Evolutionary conservation across 2,329 filamentous ascomycete genomes (phyloP), one percentile per base, ranked within the genome.

Genomic region (Trichophyton mentagrophytes): DNA sequence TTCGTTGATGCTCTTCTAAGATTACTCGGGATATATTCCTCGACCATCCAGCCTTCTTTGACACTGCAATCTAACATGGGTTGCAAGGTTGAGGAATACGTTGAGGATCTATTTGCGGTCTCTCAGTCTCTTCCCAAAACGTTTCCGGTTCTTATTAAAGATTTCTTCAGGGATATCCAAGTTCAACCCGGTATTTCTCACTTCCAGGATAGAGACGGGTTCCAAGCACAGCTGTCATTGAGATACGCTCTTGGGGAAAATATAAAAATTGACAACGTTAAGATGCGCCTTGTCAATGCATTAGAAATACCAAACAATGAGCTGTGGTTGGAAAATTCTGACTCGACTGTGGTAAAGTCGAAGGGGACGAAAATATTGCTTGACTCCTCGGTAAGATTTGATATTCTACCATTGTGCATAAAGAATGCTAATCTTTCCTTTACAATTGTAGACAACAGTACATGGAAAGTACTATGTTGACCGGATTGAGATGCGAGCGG

Each of bases 1-100:
- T 95, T 90, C 67, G 84, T 91, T 15, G 82, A 83, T 25, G 85
- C 88, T 7, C 80, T 89, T 7, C 77, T 96, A 13, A 87, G 87
- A 67, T 76, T 96, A 1, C 74, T 76, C 46, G 68, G 72, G 11
- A 73, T 72, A 61, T 74, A 72, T 64, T 72, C 72, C 25, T 63
- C 66, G 53, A 65, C 70, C 62, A 68, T 66, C 13, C 70, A 73
- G 60, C 68, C 70, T 5, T 70, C 70, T 25, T 63, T 66, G 4
- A 17, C 22, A 17, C 15, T 44, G 15, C 33, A 40, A 17, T 47
- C 57, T 20, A 68, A 33, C 15, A 40, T 30, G 25, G 36, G 47
- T 15, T 30, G 57, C 5, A 53, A 65, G 69, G 57, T 72, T 69
- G 65, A 74, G 65, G 61, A 65, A 64, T 66, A 75, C 65, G 61